Percentiles rank a stretch among this genome's conserved stretches.
These are phyloP conservation scores for Xylaria sp. DNA, from an alignment of 2,329 filamentous ascomycete genomes.

Conservation along the genomic window DNA sequence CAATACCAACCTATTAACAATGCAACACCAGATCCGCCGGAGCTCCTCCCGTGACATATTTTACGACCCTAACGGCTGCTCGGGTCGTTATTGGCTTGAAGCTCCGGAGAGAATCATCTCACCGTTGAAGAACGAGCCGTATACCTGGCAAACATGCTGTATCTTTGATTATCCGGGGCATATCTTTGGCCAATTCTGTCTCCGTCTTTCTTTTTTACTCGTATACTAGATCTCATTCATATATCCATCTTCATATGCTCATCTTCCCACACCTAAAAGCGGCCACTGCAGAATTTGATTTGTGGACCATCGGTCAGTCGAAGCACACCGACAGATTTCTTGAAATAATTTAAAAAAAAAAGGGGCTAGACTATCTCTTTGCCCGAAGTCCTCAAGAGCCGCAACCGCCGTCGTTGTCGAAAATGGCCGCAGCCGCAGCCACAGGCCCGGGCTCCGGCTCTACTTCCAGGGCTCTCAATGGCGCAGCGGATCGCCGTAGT, in stretches of 20 bases:
- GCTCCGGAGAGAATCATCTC: neutral
- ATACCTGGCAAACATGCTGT: constrained; percentile 7
- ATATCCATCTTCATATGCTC: neutral
- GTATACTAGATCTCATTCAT: neutral
- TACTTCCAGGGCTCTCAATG: neutral
- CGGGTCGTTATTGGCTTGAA: neutral
- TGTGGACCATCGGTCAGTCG: neutral
- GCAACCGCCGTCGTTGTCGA: neutral
- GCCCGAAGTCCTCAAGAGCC: neutral
- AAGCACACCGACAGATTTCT: neutral
- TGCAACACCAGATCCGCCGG: neutral
- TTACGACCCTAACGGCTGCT: neutral
- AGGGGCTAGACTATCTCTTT: neutral
- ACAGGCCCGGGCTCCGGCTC: neutral
- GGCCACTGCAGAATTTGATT: neutral
- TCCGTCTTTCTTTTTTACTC: neutral
- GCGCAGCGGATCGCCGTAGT: constrained; percentile 20
- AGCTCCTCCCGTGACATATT: neutral
- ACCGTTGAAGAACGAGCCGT: neutral
- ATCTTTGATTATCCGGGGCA: neutral
- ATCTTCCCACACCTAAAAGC: neutral
- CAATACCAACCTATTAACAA: neutral
- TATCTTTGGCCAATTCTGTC: neutral
- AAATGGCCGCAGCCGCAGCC: constrained; percentile 14
- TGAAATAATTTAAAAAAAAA: neutral